Conservation (phyloP, 208 protist species). For the Acanthamoeba royreba region DNA sequence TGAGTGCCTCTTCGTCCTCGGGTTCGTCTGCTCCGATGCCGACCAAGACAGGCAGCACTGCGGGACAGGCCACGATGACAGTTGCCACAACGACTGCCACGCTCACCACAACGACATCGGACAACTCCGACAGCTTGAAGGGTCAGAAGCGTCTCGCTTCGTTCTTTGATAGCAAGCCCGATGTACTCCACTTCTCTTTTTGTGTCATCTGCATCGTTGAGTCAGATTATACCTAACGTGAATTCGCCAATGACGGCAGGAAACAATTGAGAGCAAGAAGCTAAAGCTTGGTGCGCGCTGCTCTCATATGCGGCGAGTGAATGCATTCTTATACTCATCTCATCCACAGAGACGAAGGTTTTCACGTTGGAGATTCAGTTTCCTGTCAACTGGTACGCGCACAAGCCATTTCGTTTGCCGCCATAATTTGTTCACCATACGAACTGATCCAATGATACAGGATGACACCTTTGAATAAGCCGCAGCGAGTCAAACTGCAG, state of each 20-base stretch:
- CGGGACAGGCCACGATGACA: not conserved
- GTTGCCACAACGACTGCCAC: not conserved
- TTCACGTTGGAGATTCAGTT: not conserved
- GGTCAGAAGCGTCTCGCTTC: not conserved
- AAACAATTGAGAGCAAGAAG: not conserved
- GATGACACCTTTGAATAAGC: not conserved
- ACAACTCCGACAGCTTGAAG: not conserved
- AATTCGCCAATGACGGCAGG: not conserved
- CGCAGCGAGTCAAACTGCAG: not conserved
- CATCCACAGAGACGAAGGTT: not conserved
- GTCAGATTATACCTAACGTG: not conserved
- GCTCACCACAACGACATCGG: not conserved
- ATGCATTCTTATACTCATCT: not conserved
- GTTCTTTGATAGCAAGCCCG: not conserved
- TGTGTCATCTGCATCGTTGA: not conserved
- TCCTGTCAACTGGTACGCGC: not conserved
- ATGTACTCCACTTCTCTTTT: not conserved
- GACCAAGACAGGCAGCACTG: not conserved
- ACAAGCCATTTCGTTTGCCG: not conserved
- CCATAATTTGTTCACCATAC: not conserved
- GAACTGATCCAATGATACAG: not conserved
- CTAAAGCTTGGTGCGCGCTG: not conserved
- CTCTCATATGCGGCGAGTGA: not conserved
- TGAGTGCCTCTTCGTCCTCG: not conserved
- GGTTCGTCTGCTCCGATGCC: not conserved